Conservation (phyloP, 345 rosid genomes). For the Ceriops tagal region DNA sequence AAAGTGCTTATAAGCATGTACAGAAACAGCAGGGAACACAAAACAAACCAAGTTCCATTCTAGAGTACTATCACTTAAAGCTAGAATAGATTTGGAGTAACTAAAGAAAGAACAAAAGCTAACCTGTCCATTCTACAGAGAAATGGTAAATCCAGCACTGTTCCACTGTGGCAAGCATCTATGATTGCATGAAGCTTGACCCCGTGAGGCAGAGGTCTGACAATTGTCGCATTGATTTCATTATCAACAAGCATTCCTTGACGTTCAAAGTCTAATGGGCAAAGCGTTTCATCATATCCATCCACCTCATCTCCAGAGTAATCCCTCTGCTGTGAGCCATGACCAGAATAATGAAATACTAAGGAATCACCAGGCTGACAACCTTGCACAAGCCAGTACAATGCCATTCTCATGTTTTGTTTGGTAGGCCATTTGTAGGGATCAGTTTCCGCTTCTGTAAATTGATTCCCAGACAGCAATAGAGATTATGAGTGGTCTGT, state of each 20-base stretch:
- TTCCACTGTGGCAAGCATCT: slow-evolving; percentile 95
- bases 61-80: not conserved
- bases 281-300: slow-evolving; percentile 86
- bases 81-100: not conserved
- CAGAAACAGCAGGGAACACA: not conserved
- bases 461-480: not conserved
- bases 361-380: slow-evolving; percentile 79
- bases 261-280: slow-evolving; percentile 60
- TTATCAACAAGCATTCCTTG: slow-evolving; percentile 86
- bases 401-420: slow-evolving; percentile 63
- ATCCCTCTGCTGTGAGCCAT: slow-evolving; percentile 73
- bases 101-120: slow-evolving; percentile 1
- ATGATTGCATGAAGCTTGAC: slow-evolving; percentile 85
- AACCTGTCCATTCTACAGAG: slow-evolving; percentile 88
- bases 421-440: slow-evolving; percentile 58
- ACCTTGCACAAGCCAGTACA: slow-evolving; percentile 69
- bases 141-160: slow-evolving; percentile 74
- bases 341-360: slow-evolving; percentile 87
- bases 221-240: slow-evolving; percentile 74
- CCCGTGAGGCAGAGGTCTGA: slow-evolving; percentile 80
- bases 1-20: not conserved
- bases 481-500: not conserved
- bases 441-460: slow-evolving; percentile 80
- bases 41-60: not conserved
- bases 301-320: slow-evolving; percentile 67